Conservation (phyloP, 1,139 yeast species). For the Arxiozyma slooffiae region DNA sequence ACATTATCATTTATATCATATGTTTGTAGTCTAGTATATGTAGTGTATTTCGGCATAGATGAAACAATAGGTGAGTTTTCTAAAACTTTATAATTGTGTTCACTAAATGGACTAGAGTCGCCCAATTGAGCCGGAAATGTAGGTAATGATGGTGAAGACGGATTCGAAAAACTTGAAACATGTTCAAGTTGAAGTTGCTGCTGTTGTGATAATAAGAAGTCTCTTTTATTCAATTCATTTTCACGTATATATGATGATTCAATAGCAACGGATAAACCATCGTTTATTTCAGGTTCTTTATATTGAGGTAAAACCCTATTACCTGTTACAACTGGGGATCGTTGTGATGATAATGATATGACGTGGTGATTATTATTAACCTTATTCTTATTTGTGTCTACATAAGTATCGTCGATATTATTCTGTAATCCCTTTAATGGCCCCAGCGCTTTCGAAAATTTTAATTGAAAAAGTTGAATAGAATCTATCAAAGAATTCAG, state of each 20-base stretch:
- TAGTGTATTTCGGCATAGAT: conserved; percentile 23
- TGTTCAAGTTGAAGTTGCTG: background rate
- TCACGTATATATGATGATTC: conserved; percentile 23
- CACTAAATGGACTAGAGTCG: conserved; percentile 24
- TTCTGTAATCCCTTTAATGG: conserved; percentile 12
- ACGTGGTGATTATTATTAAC: conserved; percentile 8
- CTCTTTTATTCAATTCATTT: conserved; percentile 6
- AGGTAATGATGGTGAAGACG: conserved; percentile 29
- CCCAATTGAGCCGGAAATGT: conserved; percentile 34
- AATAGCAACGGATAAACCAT: conserved; percentile 34
- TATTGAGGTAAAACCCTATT: conserved; percentile 12
- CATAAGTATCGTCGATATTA: background rate
- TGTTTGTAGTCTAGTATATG: conserved; percentile 19
- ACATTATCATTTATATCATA: conserved; percentile 30
- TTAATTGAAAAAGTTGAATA: conserved; percentile 19
- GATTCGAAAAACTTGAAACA: conserved; percentile 13
- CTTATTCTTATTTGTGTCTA: conserved; percentile 7
- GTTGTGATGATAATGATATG: background rate
- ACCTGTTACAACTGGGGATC: background rate
- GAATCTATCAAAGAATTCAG: conserved; percentile 20
- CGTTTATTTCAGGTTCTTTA: conserved; percentile 32
- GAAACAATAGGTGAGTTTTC: conserved; percentile 28
- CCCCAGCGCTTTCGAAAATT: conserved; percentile 9
- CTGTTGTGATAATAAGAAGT: conserved; percentile 4
- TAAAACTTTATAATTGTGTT: conserved; percentile 19